These are phyloP conservation scores for Pichia kudriavzevii DNA, from an alignment of 1,139 yeast genomes.

Conservation along the genomic window DNA sequence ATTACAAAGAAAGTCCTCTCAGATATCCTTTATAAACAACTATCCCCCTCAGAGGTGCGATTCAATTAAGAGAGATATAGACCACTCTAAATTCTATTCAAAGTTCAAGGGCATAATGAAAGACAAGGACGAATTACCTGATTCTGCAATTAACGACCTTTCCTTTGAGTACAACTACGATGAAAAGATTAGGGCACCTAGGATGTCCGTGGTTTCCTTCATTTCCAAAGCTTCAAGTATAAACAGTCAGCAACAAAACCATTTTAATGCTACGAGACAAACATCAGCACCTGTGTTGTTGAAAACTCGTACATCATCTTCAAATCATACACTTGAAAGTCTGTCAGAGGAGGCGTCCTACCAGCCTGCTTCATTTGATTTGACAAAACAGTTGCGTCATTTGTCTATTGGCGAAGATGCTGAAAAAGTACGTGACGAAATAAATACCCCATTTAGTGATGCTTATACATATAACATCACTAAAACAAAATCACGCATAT, in stretches of 20 bases:
- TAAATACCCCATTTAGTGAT: neutral
- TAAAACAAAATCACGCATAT: conserved; percentile 4
- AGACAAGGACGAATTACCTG: conserved; percentile 25
- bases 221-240: conserved; percentile 8
- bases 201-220: conserved; percentile 25
- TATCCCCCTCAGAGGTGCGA: conserved; percentile 27
- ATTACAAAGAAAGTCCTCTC: conserved; percentile 20
- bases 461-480: conserved; percentile 2
- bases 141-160: conserved; percentile 20
- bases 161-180: conserved; percentile 26
- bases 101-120: conserved; percentile 25
- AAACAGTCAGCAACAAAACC: neutral
- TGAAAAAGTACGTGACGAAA: neutral
- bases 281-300: conserved; percentile 15
- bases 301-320: conserved; percentile 9
- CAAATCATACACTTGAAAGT: conserved; percentile 16
- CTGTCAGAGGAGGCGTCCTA: conserved; percentile 13
- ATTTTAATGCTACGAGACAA: conserved; percentile 3
- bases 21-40: conserved; percentile 22
- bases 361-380: conserved; percentile 26
- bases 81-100: conserved; percentile 23
- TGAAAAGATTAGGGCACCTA: conserved; percentile 28
- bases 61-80: conserved; percentile 22
- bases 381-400: conserved; percentile 22
- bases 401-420: conserved; percentile 14